Percentiles rank a stretch among this genome's conserved stretches.
phyloP scores from a whole-genome alignment of 2,329 filamentous ascomycete genomes.

The Amesomyces nigricolor region DNA sequence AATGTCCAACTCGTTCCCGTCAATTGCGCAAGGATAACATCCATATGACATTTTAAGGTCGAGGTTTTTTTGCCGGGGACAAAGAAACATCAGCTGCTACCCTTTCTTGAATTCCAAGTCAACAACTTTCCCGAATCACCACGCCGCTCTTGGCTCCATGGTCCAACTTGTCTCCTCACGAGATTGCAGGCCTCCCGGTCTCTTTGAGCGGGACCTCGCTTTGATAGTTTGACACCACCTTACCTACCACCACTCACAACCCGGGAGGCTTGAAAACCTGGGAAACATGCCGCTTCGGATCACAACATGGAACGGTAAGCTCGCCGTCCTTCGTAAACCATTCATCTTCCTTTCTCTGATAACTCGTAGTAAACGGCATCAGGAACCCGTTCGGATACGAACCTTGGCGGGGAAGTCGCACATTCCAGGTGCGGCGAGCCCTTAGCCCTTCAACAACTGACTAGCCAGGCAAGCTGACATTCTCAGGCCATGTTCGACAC shows the following conservation, averaged over 20 bases:
- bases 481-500: constrained; percentile 84
- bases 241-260: neutral
- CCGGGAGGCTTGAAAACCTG: neutral
- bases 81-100: too few relatives aligned
- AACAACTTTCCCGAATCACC: too few relatives aligned
- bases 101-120: too few relatives aligned
- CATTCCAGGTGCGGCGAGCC: constrained; percentile 52
- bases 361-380: constrained; percentile 68
- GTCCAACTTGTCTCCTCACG: too few relatives aligned
- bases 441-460: constrained; percentile 1
- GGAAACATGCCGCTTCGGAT: constrained; percentile 66
- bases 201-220: neutral
- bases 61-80: too few relatives aligned
- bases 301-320: constrained; percentile 77
- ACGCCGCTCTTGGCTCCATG: too few relatives aligned
- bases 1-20: too few relatives aligned
- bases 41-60: too few relatives aligned
- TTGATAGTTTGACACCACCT: neutral
- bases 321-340: neutral
- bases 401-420: constrained; percentile 69
- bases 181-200: neutral
- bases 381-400: constrained; percentile 80
- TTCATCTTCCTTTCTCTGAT: neutral
- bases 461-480: neutral
- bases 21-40: too few relatives aligned